Percentiles rank a stretch among this genome's conserved stretches.
These are phyloP conservation scores for Coccomyxa subellipsoidea DNA, from an alignment of 163 green algal genomes.

Conservation along the genomic window DNA sequence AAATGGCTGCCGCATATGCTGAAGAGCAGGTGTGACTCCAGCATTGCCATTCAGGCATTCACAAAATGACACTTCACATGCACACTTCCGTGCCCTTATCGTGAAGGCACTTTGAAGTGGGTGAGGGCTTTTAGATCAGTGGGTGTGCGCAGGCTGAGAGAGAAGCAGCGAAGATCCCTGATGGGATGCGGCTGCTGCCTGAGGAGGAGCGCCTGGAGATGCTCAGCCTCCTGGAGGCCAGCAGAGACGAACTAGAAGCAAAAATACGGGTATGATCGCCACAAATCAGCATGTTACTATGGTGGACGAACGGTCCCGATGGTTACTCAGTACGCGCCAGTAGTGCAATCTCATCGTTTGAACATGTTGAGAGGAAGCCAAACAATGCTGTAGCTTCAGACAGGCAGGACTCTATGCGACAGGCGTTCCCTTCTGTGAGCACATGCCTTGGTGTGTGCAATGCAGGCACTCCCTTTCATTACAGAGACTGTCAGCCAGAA, in stretches of 20 bases:
- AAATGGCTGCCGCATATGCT: neutral
- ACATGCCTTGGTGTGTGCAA: neutral
- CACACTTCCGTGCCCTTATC: too few relatives aligned
- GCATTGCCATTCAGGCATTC: too few relatives aligned
- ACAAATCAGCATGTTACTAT: too few relatives aligned
- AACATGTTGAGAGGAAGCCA: too few relatives aligned
- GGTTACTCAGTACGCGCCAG: too few relatives aligned
- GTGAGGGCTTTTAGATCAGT: neutral
- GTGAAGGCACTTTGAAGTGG: too few relatives aligned
- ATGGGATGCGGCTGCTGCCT: neutral
- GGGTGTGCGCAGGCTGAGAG: neutral
- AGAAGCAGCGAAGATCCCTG: neutral
- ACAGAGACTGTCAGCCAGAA: neutral
- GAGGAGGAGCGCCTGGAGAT: conserved; percentile 6
- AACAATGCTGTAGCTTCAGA: too few relatives aligned
- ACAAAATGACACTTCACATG: too few relatives aligned
- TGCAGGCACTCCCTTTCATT: conserved; percentile 8
- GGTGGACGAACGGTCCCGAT: too few relatives aligned
- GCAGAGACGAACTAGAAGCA: neutral
- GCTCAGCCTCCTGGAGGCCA: neutral
- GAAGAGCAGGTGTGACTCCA: neutral
- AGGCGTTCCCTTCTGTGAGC: neutral
- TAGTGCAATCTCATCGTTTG: too few relatives aligned
- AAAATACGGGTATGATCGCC: neutral
- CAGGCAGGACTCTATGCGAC: too few relatives aligned